Evolutionary conservation across 2,329 filamentous ascomycete genomes (phyloP).

Genomic region (Neocucurbitaria cava): DNA sequence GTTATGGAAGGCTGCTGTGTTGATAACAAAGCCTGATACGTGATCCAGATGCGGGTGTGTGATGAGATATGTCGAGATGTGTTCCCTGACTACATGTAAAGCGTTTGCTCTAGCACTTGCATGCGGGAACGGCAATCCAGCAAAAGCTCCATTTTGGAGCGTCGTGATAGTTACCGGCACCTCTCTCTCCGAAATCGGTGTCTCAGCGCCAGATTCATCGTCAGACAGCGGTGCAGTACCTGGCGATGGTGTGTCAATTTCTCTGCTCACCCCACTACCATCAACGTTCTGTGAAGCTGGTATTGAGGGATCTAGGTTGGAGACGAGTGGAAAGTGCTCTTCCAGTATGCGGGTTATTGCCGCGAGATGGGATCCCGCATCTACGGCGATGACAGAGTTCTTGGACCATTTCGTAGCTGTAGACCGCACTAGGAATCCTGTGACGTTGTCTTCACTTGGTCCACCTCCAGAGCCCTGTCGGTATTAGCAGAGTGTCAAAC

Average conservation of each 20-base stretch:
- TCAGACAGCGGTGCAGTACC: constrained; percentile 31
- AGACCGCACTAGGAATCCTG: constrained; percentile 87
- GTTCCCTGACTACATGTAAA: constrained; percentile 75
- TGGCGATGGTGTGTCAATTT: constrained; percentile 35
- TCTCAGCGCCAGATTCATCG: constrained; percentile 37
- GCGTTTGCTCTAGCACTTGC: constrained; percentile 77
- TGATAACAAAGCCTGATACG: constrained; percentile 88
- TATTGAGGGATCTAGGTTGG: constrained; percentile 21
- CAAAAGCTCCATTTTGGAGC: constrained; percentile 73
- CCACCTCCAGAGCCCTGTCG: constrained; percentile 85
- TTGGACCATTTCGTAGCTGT: constrained; percentile 78
- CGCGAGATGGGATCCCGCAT: constrained; percentile 88
- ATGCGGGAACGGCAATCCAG: constrained; percentile 74
- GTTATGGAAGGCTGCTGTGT: constrained; percentile 85
- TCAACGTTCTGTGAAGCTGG: constrained; percentile 24
- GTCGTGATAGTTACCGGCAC: constrained; percentile 60
- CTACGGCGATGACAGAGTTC: constrained; percentile 87
- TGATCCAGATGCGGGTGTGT: constrained; percentile 98
- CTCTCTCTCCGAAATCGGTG: constrained; percentile 35
- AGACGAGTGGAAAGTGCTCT: constrained; percentile 56
- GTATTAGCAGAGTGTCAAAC: constrained; percentile 14
- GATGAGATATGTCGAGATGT: constrained; percentile 88
- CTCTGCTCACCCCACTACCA: constrained; percentile 16
- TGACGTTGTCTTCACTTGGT: constrained; percentile 87
- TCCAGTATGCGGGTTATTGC: constrained; percentile 83